Evolutionary conservation across 2,329 filamentous ascomycete species (phyloP).

Genomic region (Ceratocystis alfenasii): DNA sequence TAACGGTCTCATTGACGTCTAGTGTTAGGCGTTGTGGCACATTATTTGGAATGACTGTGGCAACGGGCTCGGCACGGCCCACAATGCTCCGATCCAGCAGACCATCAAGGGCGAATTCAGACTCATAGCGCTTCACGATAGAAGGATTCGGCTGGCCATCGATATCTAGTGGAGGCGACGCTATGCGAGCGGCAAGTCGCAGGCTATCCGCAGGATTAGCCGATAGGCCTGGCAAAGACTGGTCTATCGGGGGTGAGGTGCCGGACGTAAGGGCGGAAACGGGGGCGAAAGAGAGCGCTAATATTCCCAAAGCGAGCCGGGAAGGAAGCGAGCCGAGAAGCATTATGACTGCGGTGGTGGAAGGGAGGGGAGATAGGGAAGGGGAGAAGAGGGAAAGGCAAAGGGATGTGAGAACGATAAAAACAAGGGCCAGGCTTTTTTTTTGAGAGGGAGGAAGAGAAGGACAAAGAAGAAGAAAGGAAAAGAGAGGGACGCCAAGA

Average conservation of each 20-base stretch:
- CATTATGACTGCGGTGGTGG: neutral
- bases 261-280: neutral
- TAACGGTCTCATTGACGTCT: conserved; percentile 47
- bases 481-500: neutral
- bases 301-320: neutral
- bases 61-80: conserved; percentile 44
- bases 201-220: neutral
- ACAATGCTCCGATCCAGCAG: conserved; percentile 49
- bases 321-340: conserved; percentile 8
- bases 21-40: conserved; percentile 47
- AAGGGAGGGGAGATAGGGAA: neutral
- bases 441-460: neutral
- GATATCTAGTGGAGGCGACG: neutral
- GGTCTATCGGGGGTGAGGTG: neutral
- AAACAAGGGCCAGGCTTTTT: no score
- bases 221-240: neutral
- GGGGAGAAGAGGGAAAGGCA: neutral
- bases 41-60: conserved; percentile 51
- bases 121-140: conserved; percentile 27
- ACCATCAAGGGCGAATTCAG: conserved; percentile 49
- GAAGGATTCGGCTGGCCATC: neutral
- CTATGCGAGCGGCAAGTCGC: conserved; percentile 2
- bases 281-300: neutral
- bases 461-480: neutral
- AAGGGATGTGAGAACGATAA: no score